Base-by-base conservation (phyloP, 2,329 filamentous ascomycete genomes). In the Meredithiella fracta region DNA sequence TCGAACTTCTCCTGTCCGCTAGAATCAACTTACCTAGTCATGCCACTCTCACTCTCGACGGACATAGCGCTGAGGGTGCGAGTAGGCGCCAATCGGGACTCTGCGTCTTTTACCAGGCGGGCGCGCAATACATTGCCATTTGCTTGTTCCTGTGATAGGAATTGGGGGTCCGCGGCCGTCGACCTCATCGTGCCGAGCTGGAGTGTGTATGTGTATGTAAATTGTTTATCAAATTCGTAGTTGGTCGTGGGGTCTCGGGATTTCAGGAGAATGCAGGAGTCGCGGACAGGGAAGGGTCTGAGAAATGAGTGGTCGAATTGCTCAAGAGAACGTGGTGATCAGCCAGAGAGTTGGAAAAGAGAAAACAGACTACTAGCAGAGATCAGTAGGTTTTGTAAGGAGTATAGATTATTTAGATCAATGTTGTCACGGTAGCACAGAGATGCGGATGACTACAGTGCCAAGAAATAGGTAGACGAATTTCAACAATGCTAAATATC, bases 11-110 rank as follows among this genome's bases (percentile, higher is more conserved):
- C 15, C 15, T 11, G 15, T 20, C 17, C 9, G 6, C 20, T 11
- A 15, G 17, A 23, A 44, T 22, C 22, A 44, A 38, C 52, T 44
- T 47, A 47, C 56, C 56, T 58, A 15, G 52, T 58, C 37, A 44
- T 51, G 11, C 34, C 56, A 17, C 56, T 58, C 29, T 51, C 56
- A 37, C 55, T 53, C 6, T 37, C 49, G 14, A 55, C 31, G 23
- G 56, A 52, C n/a, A 34, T 15, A 15, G 31, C 26, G 44, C 55
- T 54, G 40, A 54, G 23, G 29, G 42, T 40, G 23, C 55, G 22
- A 17, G 53, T 50, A 49, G 55, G 51, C 23, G 55, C 53, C 3
- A 57, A 34, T 15, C 51, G 40, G 3, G 26, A 23, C 15, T n/a
- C 31, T 14, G 38, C 20, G 14, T 23, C 23, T n/a, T 51, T 51